Conservation (phyloP, 2,329 filamentous ascomycete genomes). For the Exutisphaerella laricina region DNA sequence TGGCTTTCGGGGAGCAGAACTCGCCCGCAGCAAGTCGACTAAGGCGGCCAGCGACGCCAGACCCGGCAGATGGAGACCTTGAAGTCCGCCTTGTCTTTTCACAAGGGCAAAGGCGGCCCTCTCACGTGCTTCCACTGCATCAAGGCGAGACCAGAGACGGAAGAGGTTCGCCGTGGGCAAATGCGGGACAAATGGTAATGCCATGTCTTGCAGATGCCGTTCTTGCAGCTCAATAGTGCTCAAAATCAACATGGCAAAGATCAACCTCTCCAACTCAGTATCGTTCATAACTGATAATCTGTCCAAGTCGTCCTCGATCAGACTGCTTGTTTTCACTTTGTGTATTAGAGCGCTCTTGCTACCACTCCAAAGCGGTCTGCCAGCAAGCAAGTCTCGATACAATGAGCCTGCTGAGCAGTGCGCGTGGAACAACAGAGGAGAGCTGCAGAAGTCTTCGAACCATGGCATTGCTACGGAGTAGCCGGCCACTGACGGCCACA, state of each 20-base stretch:
- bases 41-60: neutral
- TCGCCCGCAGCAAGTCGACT: neutral
- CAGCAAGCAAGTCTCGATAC: conserved; percentile 4
- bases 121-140: neutral
- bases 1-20: neutral
- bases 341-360: neutral
- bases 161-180: neutral
- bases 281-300: neutral
- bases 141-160: neutral
- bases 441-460: conserved; percentile 8
- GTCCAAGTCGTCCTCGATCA: conserved; percentile 1
- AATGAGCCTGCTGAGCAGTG: neutral
- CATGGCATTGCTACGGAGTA: neutral
- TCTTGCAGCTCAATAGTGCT: neutral
- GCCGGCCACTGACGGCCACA: conserved; percentile 5
- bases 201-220: neutral
- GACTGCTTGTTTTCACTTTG: neutral
- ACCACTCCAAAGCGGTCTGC: neutral
- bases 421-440: conserved; percentile 3
- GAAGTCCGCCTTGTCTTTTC: conserved; percentile 1
- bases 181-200: conserved; percentile 1
- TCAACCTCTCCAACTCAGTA: neutral
- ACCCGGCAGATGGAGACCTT: neutral
- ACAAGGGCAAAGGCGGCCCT: conserved; percentile 4
- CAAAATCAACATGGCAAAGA: conserved; percentile 3